Percentiles rank a stretch among this genome's conserved stretches.
Evolutionary conservation across 306 rosid species (phyloP).

Genomic region (Castanopsis chinensis): DNA sequence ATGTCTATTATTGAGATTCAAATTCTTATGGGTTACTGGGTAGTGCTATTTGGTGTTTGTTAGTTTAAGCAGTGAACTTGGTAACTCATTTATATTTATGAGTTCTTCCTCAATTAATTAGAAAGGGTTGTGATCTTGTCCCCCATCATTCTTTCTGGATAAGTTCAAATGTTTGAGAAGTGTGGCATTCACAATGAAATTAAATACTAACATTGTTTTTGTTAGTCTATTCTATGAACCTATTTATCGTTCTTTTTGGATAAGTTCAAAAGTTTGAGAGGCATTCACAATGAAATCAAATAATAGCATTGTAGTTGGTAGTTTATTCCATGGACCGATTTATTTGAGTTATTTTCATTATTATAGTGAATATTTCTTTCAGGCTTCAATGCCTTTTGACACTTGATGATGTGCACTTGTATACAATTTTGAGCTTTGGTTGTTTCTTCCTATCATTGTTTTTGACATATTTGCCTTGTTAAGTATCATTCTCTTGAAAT

Average conservation of each 20-base stretch:
- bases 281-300: neutral
- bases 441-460: neutral
- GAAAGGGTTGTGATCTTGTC: neutral
- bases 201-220: too few species aligned
- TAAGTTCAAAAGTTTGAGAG: neutral
- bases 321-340: neutral
- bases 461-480: neutral
- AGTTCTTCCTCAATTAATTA: neutral
- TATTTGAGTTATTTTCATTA: neutral
- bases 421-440: neutral
- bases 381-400: neutral
- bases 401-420: neutral
- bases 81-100: neutral
- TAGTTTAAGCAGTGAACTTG: neutral
- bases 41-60: neutral
- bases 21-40: neutral
- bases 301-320: neutral
- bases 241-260: neutral
- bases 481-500: neutral
- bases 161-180: too few species aligned
- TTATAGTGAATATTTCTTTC: neutral
- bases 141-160: neutral
- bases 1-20: neutral
- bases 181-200: too few species aligned
- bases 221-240: neutral